These are phyloP conservation scores for Lichtheimia ornata DNA, from an alignment of 371 early-diverging fungal species.

Conservation along the genomic window DNA sequence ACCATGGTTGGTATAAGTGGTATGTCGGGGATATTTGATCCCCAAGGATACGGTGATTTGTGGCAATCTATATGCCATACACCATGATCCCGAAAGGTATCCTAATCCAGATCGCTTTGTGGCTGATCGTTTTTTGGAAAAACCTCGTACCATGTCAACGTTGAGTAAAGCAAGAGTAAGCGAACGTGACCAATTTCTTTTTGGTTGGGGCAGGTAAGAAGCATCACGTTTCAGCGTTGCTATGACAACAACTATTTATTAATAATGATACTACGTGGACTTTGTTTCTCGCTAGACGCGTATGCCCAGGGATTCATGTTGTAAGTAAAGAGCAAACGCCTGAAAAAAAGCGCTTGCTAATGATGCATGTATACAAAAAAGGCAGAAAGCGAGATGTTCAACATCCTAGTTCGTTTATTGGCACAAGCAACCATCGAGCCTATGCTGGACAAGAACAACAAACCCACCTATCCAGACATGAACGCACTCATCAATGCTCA, in stretches of 20 bases:
- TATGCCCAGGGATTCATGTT: not conserved
- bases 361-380: not conserved
- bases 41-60: constrained; percentile 11
- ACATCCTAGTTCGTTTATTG: not conserved
- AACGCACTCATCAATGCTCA: not conserved
- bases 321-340: not conserved
- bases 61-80: constrained; percentile 10
- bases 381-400: not conserved
- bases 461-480: not conserved
- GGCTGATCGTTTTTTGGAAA: constrained; percentile 18
- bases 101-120: constrained; percentile 6
- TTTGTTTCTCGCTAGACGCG: not conserved
- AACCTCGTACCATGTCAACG: constrained; percentile 6
- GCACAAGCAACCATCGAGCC: not conserved
- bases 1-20: constrained; percentile 2
- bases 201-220: constrained; percentile 16
- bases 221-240: too few relatives aligned
- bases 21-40: constrained; percentile 12
- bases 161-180: constrained; percentile 6
- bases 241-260: too few relatives aligned
- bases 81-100: constrained; percentile 6
- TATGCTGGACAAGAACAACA: not conserved
- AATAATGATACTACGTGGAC: too few relatives aligned
- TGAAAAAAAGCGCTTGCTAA: not conserved
- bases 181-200: constrained; percentile 11